Evolutionary conservation across 768 basidiomycete species (phyloP), one percentile per base, ranked within the genome.

Genomic region (Russula griseocarnosa): DNA sequence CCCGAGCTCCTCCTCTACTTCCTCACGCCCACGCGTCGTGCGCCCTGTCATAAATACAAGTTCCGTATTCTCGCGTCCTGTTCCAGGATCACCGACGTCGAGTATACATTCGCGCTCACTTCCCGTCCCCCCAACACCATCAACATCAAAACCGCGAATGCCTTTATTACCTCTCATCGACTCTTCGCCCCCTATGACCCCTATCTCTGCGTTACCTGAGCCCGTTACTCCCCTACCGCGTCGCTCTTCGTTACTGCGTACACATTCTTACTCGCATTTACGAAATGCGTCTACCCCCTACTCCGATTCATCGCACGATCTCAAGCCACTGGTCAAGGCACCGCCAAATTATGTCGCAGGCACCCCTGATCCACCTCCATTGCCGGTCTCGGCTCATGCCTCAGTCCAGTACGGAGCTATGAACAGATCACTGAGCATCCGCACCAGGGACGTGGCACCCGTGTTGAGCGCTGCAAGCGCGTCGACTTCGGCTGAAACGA

Each of bases 311-410:
- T 40, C 52, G 5, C 46, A 26, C 20, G 47, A 51, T 22, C 44
- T 60, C 58, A 38, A 42, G 10, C 46, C 47, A 20, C 49, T 10
- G 3, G 24, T 38, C 34, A 55, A 66, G 49, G 42, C 47, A 3
- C 67, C 67, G 34, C 67, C 60, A 4, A 54, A 67, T 13, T 66
- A 66, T 40, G 5, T 49, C 8, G 53, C 53, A n/a, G 56, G 36
- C 57, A n/a, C 60, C 11, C 64, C 36, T 28, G 22, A 55, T 1
- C 30, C 5, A 1, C 18, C 60, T 9, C 22, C 51, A 0, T 46
- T 53, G 3, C 36, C 56, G 4, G 11, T 30, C 16, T 24, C 46
- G 0, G 36, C 14, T 3, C 57, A 52, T 22, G 24, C 20, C 3
- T 18, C 50, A n/a, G 55, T 18, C 24, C 58, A 36, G n/a, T 47